A percentile compares a stretch with the other conserved stretches of the same genome.
Evolutionary conservation across 2,329 filamentous ascomycete genomes (phyloP).

Genomic region (Fusarium veterinarium): DNA sequence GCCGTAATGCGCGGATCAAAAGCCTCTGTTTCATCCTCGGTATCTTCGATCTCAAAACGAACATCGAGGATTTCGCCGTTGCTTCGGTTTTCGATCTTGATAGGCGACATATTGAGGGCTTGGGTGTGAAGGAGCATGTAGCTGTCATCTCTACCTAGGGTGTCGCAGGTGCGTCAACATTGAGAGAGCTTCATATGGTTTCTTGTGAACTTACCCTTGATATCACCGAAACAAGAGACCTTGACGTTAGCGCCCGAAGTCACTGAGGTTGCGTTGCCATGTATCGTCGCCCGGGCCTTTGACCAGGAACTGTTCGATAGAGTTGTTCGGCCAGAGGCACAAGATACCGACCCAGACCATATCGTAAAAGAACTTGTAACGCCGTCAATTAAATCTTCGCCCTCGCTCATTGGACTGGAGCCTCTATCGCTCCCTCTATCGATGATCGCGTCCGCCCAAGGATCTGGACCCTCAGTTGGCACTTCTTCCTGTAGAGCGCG

Average conservation of each 20-base stretch:
- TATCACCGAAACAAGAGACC: rapidly evolving
- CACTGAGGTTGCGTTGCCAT: not conserved
- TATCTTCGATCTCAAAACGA: not conserved
- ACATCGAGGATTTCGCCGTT: not conserved
- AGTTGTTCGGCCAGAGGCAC: not conserved
- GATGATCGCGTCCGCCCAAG: not conserved
- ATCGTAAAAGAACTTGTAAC: rapidly evolving
- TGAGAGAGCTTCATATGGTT: rapidly evolving
- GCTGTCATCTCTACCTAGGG: not conserved
- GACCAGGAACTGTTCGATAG: not conserved
- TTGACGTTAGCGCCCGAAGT: rapidly evolving
- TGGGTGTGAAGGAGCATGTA: not conserved
- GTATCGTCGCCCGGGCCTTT: not conserved
- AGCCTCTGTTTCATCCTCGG: not conserved
- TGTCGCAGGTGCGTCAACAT: rapidly evolving
- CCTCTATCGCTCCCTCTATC: not conserved
- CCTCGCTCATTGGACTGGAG: not conserved
- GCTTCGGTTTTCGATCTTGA: not conserved
- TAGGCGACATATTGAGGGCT: not conserved
- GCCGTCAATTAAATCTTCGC: rapidly evolving
- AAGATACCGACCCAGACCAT: rapidly evolving
- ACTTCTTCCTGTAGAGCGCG: not conserved
- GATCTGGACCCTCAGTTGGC: not conserved
- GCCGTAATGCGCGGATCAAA: not conserved
- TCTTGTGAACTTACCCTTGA: rapidly evolving